Conservation (phyloP, 495 filamentous ascomycete species). For the Opeltia flavorubescens region DNA sequence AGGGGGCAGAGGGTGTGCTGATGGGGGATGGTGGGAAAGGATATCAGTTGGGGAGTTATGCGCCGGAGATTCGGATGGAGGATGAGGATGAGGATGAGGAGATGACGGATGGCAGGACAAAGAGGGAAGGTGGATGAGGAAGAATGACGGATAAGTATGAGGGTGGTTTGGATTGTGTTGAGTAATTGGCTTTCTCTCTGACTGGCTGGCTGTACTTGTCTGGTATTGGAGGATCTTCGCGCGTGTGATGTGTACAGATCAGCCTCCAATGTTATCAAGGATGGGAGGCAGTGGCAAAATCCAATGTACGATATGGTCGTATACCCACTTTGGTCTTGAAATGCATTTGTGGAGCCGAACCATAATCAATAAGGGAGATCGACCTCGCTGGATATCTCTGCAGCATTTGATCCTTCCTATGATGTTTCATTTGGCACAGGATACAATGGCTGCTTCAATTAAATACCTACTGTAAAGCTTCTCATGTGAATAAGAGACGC, state of each 20-base stretch:
- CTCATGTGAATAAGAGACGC: too few relatives aligned
- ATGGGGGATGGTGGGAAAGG: constrained; percentile 3
- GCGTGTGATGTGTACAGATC: not conserved
- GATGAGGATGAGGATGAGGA: constrained; percentile 12
- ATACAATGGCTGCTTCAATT: too few relatives aligned
- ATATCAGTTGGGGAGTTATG: constrained; percentile 7
- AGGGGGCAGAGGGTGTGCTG: not conserved
- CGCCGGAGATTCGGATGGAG: constrained; percentile 13
- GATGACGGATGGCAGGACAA: constrained; percentile 1
- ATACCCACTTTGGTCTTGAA: too few relatives aligned
- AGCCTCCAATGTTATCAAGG: not conserved
- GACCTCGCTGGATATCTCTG: too few relatives aligned
- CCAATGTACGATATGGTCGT: too few relatives aligned
- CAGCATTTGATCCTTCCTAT: too few relatives aligned
- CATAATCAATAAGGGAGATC: too few relatives aligned
- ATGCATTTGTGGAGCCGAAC: too few relatives aligned
- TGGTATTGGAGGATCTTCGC: not conserved
- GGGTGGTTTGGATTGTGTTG: not conserved
- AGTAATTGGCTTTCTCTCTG: not conserved
- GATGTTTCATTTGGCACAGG: too few relatives aligned
- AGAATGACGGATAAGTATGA: not conserved
- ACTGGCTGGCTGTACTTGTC: not conserved
- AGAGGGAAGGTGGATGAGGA: not conserved
- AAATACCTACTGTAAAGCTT: too few relatives aligned
- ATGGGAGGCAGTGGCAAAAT: too few relatives aligned